Percentiles rank a stretch among this genome's conserved stretches.
Evolutionary conservation across 2,329 filamentous ascomycete genomes (phyloP).

Genomic region (Penicillium sp.): DNA sequence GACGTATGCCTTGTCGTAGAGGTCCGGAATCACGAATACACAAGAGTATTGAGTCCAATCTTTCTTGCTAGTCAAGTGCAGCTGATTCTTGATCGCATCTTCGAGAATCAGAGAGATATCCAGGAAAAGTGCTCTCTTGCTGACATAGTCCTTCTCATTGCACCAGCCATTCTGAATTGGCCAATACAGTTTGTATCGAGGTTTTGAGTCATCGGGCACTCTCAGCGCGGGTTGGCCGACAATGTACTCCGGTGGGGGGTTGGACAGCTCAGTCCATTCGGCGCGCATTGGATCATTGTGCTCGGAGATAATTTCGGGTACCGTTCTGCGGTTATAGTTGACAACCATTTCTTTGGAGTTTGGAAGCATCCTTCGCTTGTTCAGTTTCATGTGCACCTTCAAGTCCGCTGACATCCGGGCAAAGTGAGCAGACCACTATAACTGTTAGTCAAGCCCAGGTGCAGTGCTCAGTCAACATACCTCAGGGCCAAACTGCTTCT

Average conservation of each 20-base stretch:
- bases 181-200: conserved; percentile 91
- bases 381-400: conserved; percentile 85
- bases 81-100: conserved; percentile 80
- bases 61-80: conserved; percentile 74
- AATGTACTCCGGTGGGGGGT: conserved; percentile 72
- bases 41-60: conserved; percentile 91
- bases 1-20: conserved; percentile 94
- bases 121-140: conserved; percentile 76
- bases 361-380: conserved; percentile 93
- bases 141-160: conserved; percentile 86
- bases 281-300: conserved; percentile 94
- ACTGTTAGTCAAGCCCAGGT: neutral
- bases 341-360: conserved; percentile 95
- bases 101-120: conserved; percentile 88
- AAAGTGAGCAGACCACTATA: conserved; percentile 65
- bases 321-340: conserved; percentile 86
- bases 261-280: conserved; percentile 85
- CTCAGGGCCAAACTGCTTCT: conserved; percentile 87
- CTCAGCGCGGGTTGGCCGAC: conserved; percentile 80
- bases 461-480: conserved; percentile 47
- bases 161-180: conserved; percentile 83
- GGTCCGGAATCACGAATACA: conserved; percentile 93
- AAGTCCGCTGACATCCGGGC: conserved; percentile 82
- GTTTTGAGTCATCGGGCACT: conserved; percentile 84
- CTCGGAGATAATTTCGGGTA: conserved; percentile 83